Base-by-base conservation (phyloP, 2,329 filamentous ascomycete genomes). In the Stromatinia cepivora region DNA sequence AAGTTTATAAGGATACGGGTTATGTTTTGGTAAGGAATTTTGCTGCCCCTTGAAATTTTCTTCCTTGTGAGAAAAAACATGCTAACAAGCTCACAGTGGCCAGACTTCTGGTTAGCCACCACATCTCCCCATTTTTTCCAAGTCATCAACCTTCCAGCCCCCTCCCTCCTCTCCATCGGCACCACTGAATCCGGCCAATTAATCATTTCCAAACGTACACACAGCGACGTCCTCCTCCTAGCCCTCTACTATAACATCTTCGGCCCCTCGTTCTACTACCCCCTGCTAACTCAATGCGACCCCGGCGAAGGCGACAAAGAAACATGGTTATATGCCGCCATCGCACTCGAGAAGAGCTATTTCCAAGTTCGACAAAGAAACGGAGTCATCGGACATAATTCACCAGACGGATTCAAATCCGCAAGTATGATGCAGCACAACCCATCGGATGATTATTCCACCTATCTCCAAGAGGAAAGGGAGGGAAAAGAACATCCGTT, bases 281-380 rank as follows among this genome's bases (percentile, higher is more conserved):
- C 79, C 0, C 74, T 85, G 0, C 77, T 83, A 11, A 81, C 79
- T 5, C 82, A 84, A 73, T 69, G 61, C 31, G 82, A 79, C 8
- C 76, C 79, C 0, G 83, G 83, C 15, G 78, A 84, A 73, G 83
- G 83, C 42, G 83, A 84, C 75, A 84, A 84, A 71, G 83, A 84
- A 72, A 84, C 83, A 0, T 84, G 84, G 73, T 74, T 83, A 17
- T 79, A 81, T 20, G 82, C 82, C 8, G 81, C 82, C 15, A 70
- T 79, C 8, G 81, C 77, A 11, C 74, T 82, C 1, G 74, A 75
- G 6, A 76, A 80, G 6, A 73, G 79, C 1, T 83, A 79, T 71
- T 82, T 83, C 71, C 77, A 80, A 46, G 82, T 84, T 58, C n/a
- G 52, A 5, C 31, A 69, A 5, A 52, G 31, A 45, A 66, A 25